Conservation (phyloP, 305 asterid genomes). For the Fraxinus paxiana region DNA sequence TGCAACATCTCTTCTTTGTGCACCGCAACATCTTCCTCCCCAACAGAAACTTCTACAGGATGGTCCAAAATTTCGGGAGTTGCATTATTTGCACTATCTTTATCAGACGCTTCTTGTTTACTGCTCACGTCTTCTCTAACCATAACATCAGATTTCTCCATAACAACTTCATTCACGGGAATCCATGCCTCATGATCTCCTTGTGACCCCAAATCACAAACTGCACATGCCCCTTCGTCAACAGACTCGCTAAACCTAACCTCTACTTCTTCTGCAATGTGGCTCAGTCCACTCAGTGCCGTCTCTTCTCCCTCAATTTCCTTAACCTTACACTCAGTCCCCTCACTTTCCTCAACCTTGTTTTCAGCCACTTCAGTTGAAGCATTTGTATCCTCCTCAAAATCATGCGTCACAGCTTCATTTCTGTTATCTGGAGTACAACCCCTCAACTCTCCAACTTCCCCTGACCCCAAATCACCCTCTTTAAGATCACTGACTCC, state of each 20-base stretch:
- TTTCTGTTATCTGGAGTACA: slow-evolving; percentile 25
- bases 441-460: slow-evolving; percentile 33
- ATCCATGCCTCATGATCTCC: slow-evolving; percentile 38
- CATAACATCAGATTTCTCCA: slow-evolving; percentile 16
- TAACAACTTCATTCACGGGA: slow-evolving; percentile 33
- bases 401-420: slow-evolving; percentile 22
- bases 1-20: slow-evolving; percentile 31
- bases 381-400: slow-evolving; percentile 26
- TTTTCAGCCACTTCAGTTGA: slow-evolving; percentile 12
- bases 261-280: slow-evolving; percentile 24
- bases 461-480: slow-evolving; percentile 31
- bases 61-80: slow-evolving; percentile 6
- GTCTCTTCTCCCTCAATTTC: neutral
- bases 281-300: neutral
- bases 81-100: slow-evolving; percentile 16
- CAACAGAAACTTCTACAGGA: slow-evolving; percentile 32
- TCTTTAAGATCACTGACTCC: slow-evolving; percentile 51
- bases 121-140: slow-evolving; percentile 22
- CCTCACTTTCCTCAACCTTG: slow-evolving; percentile 19
- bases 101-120: slow-evolving; percentile 25
- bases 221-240: neutral
- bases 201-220: slow-evolving; percentile 16
- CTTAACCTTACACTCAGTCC: neutral
- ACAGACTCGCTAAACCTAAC: slow-evolving; percentile 22
- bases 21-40: slow-evolving; percentile 18